phyloP scores from a whole-genome alignment of 495 filamentous ascomycete genomes.

The Acidiella bohemica region DNA sequence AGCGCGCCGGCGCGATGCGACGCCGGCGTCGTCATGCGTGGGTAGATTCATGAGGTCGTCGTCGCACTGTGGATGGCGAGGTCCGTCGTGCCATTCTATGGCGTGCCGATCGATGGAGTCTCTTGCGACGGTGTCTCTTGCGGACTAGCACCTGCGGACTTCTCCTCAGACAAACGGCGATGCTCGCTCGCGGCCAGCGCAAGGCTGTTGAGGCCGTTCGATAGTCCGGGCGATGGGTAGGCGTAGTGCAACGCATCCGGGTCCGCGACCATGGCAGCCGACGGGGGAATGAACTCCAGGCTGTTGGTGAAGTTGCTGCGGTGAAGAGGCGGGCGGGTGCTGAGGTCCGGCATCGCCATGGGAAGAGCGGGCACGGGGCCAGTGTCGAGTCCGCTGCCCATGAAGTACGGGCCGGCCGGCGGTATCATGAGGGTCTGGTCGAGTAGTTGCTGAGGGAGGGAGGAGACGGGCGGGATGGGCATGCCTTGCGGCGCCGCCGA shows the following conservation, averaged over 20 bases:
- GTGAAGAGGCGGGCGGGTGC: slow-evolving; percentile 8
- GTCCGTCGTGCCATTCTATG: too few relatives aligned
- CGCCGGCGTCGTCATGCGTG: too few relatives aligned
- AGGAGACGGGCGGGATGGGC: not conserved
- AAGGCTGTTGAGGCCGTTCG: slow-evolving; percentile 19
- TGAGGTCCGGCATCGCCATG: slow-evolving; percentile 12
- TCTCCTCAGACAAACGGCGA: slow-evolving; percentile 15
- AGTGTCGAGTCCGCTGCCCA: slow-evolving; percentile 10
- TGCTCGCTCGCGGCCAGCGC: slow-evolving; percentile 19
- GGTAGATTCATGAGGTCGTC: too few relatives aligned
- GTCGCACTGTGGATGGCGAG: too few relatives aligned
- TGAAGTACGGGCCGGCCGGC: slow-evolving; percentile 15
- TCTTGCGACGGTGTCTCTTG: slow-evolving; percentile 7
- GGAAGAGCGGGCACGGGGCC: slow-evolving; percentile 14
- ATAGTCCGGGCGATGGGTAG: slow-evolving; percentile 18
- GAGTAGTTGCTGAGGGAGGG: slow-evolving; percentile 1
- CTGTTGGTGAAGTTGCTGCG: slow-evolving; percentile 14
- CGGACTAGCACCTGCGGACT: slow-evolving; percentile 8
- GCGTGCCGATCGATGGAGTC: not conserved
- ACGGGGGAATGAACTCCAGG: slow-evolving; percentile 17
- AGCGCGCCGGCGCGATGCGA: too few relatives aligned
- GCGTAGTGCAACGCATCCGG: slow-evolving; percentile 15
- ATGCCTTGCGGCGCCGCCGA: not conserved
- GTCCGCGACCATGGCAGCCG: slow-evolving; percentile 7
- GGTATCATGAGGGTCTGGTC: slow-evolving; percentile 17